phyloP scores from a whole-genome alignment of 495 filamentous ascomycete genomes.

The Penicillium crystallinum region DNA sequence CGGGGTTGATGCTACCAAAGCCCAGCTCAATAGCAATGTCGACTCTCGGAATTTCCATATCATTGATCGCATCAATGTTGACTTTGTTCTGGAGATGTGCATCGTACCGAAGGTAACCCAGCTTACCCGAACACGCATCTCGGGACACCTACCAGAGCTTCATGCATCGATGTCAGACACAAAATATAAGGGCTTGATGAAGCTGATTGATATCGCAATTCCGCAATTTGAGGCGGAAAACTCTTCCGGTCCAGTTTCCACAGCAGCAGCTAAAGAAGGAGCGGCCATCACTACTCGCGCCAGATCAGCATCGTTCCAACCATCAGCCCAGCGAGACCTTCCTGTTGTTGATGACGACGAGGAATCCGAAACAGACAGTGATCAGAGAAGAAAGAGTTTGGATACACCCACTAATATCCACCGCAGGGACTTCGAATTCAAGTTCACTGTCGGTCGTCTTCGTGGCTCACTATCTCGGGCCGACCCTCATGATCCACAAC shows the following conservation, averaged over 20 bases:
- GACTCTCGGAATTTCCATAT: conserved; percentile 75
- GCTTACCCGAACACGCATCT: conserved; percentile 85
- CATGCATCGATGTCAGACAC: conserved; percentile 88
- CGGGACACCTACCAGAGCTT: conserved; percentile 84
- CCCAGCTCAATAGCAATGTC: conserved; percentile 69
- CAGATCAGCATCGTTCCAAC: conserved; percentile 58
- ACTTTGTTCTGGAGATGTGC: conserved; percentile 86
- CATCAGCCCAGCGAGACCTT: conserved; percentile 62
- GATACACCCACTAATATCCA: conserved; percentile 59
- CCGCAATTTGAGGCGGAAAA: conserved; percentile 66
- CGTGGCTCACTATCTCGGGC: conserved; percentile 87
- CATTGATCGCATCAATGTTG: conserved; percentile 93
- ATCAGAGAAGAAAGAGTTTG: conserved; percentile 56
- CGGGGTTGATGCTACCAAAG: conserved; percentile 83
- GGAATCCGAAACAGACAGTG: conserved; percentile 60
- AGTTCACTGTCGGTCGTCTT: conserved; percentile 87
- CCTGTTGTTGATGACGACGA: conserved; percentile 75
- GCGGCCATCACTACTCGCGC: conserved; percentile 33
- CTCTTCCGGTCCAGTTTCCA: conserved; percentile 18
- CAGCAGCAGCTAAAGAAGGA: conserved; percentile 26
- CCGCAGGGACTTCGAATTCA: conserved; percentile 89
- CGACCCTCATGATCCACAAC: conserved; percentile 69
- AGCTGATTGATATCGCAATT: conserved; percentile 89
- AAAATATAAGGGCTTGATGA: conserved; percentile 97
- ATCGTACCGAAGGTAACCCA: conserved; percentile 93